A percentile compares a stretch with the other conserved stretches of the same genome.
Evolutionary conservation across 2,329 filamentous ascomycete species (phyloP).

Genomic region (Aspergillus ustus): DNA sequence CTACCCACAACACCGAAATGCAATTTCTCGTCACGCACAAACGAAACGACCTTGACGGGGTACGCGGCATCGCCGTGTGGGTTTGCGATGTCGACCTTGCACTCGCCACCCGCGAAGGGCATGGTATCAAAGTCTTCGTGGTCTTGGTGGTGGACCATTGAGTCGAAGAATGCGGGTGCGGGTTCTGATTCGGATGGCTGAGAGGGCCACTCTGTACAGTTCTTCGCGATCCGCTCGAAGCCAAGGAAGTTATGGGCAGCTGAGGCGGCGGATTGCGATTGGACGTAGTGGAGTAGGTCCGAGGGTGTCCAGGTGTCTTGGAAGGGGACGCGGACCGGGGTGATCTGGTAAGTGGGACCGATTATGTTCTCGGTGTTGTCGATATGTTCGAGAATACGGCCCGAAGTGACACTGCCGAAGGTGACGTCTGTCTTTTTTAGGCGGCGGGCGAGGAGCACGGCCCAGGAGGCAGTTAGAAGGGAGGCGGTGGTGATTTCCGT

Average conservation of each 20-base stretch:
- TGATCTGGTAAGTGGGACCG: constrained; percentile 61
- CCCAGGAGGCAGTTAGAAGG: constrained; percentile 67
- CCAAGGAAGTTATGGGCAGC: constrained; percentile 59
- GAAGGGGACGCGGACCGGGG: constrained; percentile 63
- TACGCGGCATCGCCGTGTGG: constrained; percentile 56
- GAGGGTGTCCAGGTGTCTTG: constrained; percentile 51
- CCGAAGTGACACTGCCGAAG: constrained; percentile 67
- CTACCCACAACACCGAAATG: constrained; percentile 61
- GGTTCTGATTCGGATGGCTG: constrained; percentile 25
- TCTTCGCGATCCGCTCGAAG: constrained; percentile 53
- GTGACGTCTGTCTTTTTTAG: constrained; percentile 57
- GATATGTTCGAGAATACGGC: constrained; percentile 60
- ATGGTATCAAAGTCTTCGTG: constrained; percentile 64
- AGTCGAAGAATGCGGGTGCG: constrained; percentile 55
- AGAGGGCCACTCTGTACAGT: constrained; percentile 52
- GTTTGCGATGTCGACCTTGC: constrained; percentile 62
- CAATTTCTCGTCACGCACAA: constrained; percentile 62
- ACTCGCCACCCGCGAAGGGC: constrained; percentile 39
- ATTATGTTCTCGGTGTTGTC: constrained; percentile 58
- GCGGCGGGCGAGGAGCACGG: constrained; percentile 60
- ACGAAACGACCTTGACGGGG: constrained; percentile 44
- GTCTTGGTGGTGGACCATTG: constrained; percentile 62
- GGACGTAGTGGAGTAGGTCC: constrained; percentile 56
- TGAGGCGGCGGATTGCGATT: constrained; percentile 58
- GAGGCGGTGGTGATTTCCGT: constrained; percentile 63